phyloP scores from a whole-genome alignment of 176 grass and related monocot species.

The Raddia distichophylla region DNA sequence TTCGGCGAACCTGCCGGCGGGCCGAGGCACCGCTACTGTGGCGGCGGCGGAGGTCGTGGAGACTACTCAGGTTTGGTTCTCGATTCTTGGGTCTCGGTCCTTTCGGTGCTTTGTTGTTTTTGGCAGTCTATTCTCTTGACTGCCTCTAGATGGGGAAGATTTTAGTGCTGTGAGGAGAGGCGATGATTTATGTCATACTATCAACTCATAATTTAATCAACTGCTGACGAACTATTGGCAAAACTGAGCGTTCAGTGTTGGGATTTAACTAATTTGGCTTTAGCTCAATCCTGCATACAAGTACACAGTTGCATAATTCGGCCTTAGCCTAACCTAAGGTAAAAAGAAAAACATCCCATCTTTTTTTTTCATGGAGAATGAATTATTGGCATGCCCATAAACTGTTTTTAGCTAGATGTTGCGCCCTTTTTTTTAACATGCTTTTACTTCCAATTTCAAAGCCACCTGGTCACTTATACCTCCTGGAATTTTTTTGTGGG shows the following conservation, averaged over 20 bases:
- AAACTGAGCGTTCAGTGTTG: neutral
- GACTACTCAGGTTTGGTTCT: constrained; percentile 51
- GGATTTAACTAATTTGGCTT: neutral
- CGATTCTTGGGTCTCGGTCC: neutral
- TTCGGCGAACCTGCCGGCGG: constrained; percentile 37
- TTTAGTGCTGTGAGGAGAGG: constrained; percentile 13
- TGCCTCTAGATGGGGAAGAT: neutral
- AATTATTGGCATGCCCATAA: neutral
- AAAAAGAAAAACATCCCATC: constrained; percentile 10
- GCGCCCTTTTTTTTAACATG: neutral
- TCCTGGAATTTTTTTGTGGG: neutral
- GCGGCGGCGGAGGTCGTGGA: constrained; percentile 46
- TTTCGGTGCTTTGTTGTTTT: neutral
- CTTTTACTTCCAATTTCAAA: neutral
- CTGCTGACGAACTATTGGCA: neutral
- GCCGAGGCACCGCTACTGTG: constrained; percentile 37
- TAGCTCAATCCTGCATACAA: neutral
- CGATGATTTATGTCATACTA: neutral
- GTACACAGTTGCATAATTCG: neutral
- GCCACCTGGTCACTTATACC: neutral
- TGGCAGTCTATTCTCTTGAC: neutral
- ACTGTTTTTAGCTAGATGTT: neutral
- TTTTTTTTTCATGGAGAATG: neutral
- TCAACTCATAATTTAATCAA: constrained; percentile 1
- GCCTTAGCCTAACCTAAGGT: neutral